phyloP scores from a whole-genome alignment of 2,329 filamentous ascomycete genomes.

The Colletotrichum australisinense region DNA sequence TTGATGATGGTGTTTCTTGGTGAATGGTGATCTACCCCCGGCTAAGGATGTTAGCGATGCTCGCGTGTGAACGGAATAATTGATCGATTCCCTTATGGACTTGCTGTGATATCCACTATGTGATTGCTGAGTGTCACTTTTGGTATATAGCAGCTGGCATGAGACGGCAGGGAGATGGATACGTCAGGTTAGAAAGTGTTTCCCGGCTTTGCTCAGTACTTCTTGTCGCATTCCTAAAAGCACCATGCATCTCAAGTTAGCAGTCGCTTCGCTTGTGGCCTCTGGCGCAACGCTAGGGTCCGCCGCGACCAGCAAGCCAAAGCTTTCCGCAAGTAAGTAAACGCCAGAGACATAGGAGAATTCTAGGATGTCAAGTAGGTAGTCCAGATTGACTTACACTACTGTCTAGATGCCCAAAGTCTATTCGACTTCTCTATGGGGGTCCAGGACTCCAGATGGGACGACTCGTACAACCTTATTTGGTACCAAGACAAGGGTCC shows the following conservation, averaged over 20 bases:
- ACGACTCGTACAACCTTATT: conserved; percentile 54
- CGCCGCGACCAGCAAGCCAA: conserved; percentile 9
- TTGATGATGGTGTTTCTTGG: background rate
- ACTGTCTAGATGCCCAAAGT: conserved; percentile 45
- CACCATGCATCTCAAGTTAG: conserved; percentile 12
- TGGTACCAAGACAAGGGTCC: conserved; percentile 54
- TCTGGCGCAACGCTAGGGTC: conserved; percentile 27
- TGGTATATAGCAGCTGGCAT: background rate
- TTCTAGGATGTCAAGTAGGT: too few relatives aligned
- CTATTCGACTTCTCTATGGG: conserved; percentile 54
- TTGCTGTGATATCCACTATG: background rate
- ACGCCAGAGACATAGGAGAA: too few relatives aligned
- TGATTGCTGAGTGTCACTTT: background rate
- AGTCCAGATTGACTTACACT: background rate
- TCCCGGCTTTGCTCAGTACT: background rate
- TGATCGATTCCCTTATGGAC: background rate
- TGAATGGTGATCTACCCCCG: background rate
- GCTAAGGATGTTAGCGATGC: background rate
- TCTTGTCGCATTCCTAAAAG: background rate
- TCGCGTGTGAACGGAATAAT: background rate
- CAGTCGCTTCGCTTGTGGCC: conserved; percentile 13
- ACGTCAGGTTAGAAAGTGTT: background rate
- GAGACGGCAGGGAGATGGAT: background rate
- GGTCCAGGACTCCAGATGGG: conserved; percentile 52
- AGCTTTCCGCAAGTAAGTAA: conserved; percentile 13